Conservation (phyloP, 768 basidiomycete genomes). For the Udeniomyces megalosporus region DNA sequence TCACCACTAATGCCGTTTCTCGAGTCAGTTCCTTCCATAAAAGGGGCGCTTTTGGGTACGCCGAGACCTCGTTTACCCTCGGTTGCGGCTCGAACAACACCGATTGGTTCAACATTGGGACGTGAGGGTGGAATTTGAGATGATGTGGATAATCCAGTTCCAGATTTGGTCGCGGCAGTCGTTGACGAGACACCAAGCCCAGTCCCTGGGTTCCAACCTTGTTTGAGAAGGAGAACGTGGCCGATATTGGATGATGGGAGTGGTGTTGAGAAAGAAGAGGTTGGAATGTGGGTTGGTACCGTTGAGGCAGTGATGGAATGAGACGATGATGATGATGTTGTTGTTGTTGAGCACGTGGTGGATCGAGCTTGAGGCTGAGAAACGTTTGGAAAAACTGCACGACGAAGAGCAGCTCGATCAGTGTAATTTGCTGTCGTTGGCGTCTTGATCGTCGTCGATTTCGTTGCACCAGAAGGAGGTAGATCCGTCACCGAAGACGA, state of each 20-base stretch:
- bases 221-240: conserved; percentile 49
- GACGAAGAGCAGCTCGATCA: conserved; percentile 4
- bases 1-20: background rate
- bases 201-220: conserved; percentile 59
- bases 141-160: too few relatives aligned
- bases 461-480: too few relatives aligned
- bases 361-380: background rate
- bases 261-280: conserved; percentile 25
- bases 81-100: background rate
- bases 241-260: conserved; percentile 48
- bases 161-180: background rate
- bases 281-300: background rate
- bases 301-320: background rate
- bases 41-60: background rate
- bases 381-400: background rate
- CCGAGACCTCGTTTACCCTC: conserved; percentile 10
- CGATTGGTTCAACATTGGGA: conserved; percentile 7
- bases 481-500: too few relatives aligned
- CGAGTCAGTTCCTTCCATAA: too few relatives aligned
- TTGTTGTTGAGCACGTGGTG: too few relatives aligned
- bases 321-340: background rate
- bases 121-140: too few relatives aligned
- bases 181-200: conserved; percentile 29
- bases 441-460: background rate
- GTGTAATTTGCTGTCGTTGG: background rate